These are phyloP conservation scores for Paramyrothecium roridum DNA, from an alignment of 2,329 filamentous ascomycete genomes.

Conservation along the genomic window DNA sequence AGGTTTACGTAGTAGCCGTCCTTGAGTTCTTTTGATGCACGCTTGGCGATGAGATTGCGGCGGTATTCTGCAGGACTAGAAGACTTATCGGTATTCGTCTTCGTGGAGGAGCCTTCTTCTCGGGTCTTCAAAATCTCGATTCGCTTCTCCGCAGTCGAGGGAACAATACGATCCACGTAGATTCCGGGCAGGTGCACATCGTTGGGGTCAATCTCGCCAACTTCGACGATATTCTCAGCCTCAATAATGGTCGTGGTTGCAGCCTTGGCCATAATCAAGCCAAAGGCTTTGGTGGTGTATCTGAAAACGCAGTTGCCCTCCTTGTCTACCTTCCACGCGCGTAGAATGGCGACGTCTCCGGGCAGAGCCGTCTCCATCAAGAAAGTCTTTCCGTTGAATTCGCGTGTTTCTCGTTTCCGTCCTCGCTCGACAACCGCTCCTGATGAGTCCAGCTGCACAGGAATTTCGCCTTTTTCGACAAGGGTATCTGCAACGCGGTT, in stretches of 20 bases:
- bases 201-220: constrained; percentile 70
- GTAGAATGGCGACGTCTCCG: constrained; percentile 73
- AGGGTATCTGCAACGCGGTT: constrained; percentile 48
- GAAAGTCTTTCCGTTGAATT: constrained; percentile 70
- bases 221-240: constrained; percentile 77
- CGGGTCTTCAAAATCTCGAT: constrained; percentile 67
- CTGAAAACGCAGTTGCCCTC: constrained; percentile 79
- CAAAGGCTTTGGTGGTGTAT: constrained; percentile 74
- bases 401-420: constrained; percentile 64
- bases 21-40: constrained; percentile 78
- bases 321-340: constrained; percentile 73
- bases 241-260: constrained; percentile 77
- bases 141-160: constrained; percentile 66
- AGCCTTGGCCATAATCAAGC: constrained; percentile 76
- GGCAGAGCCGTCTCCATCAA: constrained; percentile 75
- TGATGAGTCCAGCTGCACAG: constrained; percentile 56
- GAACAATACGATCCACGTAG: constrained; percentile 78
- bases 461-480: constrained; percentile 66
- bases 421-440: constrained; percentile 63
- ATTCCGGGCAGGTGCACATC: constrained; percentile 78
- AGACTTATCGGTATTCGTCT: constrained; percentile 31
- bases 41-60: constrained; percentile 69
- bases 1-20: constrained; percentile 79
- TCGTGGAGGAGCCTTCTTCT: constrained; percentile 35
- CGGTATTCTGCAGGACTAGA: constrained; percentile 47